phyloP scores from a whole-genome alignment of 2,329 filamentous ascomycete species.

The Fusarium sp. region DNA sequence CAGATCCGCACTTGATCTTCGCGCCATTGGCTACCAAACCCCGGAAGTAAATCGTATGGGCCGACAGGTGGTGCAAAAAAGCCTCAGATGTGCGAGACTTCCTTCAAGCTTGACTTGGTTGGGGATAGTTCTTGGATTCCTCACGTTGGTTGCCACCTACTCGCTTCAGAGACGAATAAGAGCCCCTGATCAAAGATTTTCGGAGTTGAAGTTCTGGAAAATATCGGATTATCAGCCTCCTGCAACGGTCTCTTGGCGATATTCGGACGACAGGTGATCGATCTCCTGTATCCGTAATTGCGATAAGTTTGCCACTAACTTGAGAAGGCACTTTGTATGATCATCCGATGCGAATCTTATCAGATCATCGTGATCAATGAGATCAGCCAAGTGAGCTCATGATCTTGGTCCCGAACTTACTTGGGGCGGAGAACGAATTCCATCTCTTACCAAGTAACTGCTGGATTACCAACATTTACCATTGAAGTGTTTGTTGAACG shows the following conservation, averaged over 20 bases:
- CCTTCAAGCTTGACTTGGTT: neutral
- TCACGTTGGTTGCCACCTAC: neutral
- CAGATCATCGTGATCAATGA: neutral
- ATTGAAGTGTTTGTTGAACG: neutral
- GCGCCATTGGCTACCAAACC: neutral
- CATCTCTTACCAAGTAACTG: neutral
- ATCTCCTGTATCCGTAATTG: neutral
- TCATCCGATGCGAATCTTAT: neutral
- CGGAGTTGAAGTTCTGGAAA: neutral
- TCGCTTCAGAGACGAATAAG: neutral
- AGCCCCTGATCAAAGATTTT: neutral
- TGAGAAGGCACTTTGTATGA: neutral
- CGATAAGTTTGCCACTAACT: neutral
- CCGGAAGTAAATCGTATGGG: neutral
- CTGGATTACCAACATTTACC: neutral
- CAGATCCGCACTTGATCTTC: constrained; percentile 24
- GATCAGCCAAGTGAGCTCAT: neutral
- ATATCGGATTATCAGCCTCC: neutral
- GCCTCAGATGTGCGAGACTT: neutral
- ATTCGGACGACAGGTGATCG: neutral
- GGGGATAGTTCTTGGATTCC: neutral
- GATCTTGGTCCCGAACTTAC: neutral
- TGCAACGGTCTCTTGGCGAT: neutral
- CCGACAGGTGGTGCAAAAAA: constrained; percentile 4
- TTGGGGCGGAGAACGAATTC: too few relatives aligned